Conservation (phyloP, 768 basidiomycete species). For the Russula vinacea region DNA sequence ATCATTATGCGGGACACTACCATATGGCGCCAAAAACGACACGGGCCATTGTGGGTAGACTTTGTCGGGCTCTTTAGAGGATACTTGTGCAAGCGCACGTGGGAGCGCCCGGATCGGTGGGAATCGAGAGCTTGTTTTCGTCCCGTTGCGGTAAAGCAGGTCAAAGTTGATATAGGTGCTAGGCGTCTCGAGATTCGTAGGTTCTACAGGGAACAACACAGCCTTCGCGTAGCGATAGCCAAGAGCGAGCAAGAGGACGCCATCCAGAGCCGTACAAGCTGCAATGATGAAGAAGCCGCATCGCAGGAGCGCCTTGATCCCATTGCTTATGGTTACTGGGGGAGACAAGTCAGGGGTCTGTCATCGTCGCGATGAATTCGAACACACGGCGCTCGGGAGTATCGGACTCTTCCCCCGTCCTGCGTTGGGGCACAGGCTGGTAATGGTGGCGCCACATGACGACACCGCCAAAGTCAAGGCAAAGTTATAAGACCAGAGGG, state of each 20-base stretch:
- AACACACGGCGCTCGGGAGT: constrained; percentile 7
- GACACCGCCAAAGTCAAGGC: not conserved
- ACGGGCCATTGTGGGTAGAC: constrained; percentile 18
- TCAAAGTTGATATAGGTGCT: constrained; percentile 25
- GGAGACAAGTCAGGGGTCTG: not conserved
- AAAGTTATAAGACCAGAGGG: not conserved
- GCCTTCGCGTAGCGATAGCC: constrained; percentile 7
- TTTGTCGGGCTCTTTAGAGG: constrained; percentile 9
- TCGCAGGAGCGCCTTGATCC: not conserved
- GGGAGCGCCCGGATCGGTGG: constrained; percentile 8
- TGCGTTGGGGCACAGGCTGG: constrained; percentile 6
- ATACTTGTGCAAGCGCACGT: constrained; percentile 8
- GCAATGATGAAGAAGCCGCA: constrained; percentile 5
- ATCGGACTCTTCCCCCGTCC: not conserved
- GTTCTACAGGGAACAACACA: constrained; percentile 5
- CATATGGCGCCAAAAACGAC: constrained; percentile 14
- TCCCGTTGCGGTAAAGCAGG: constrained; percentile 16
- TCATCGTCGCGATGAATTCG: not conserved
- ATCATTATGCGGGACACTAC: constrained; percentile 14
- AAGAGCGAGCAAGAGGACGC: constrained; percentile 11
- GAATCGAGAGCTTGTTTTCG: constrained; percentile 5
- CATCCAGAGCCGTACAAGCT: not conserved
- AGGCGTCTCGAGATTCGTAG: not conserved
- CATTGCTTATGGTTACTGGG: not conserved
- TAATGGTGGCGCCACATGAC: constrained; percentile 8